Evolutionary conservation across 768 basidiomycete genomes (phyloP), one percentile per base, ranked within the genome.

Genomic region (Suillus variegatus): DNA sequence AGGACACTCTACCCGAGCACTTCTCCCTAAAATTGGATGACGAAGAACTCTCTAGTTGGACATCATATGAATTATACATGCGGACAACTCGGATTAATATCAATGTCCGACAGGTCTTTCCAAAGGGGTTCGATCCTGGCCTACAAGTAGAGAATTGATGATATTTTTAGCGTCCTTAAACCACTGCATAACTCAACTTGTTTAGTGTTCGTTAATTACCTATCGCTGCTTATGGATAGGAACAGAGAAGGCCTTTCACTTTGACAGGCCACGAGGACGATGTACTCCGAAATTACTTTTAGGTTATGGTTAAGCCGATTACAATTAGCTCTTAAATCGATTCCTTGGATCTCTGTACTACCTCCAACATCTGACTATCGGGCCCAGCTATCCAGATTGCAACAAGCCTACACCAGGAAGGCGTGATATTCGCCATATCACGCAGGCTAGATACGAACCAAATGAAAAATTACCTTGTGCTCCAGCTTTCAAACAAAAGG

Each of bases 61-160:
- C 70, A 22, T 80, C 82, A 7, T 93, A 88, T 70, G 84, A 79
- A 64, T 80, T 83, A 36, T 95, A 93, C 74, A 78, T 95, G 75
- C 77, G 72, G 54, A 83, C 83, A 4, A 84, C 90, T 2, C 82
- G 97, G 65, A 91, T 99, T 72, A 98, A 98, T 73, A 82, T 98
- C 64, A 98, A 98, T 70, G 93, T 94, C 9, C 82, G 97, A 62
- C 95, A 97, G 74, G 92, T 93, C 7, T 93, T 93, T 73, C 90
- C 91, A 2, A 90, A 85, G 71, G 88, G 85, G 4, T 93, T 92
- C 62, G 73, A 78, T 63, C 79, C 82, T 28, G 60, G 62, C 10
- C 54, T 70, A 14, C 64, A 22, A 16, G 55, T n/a, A 16, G 44
- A 57, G 25, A 13, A 22, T 16, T 22, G 10, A 62, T 60, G 44